A percentile compares a stretch with the other conserved stretches of the same genome.
phyloP scores from a whole-genome alignment of 305 asterid genomes.

The Stenogyne calaminthoides region DNA sequence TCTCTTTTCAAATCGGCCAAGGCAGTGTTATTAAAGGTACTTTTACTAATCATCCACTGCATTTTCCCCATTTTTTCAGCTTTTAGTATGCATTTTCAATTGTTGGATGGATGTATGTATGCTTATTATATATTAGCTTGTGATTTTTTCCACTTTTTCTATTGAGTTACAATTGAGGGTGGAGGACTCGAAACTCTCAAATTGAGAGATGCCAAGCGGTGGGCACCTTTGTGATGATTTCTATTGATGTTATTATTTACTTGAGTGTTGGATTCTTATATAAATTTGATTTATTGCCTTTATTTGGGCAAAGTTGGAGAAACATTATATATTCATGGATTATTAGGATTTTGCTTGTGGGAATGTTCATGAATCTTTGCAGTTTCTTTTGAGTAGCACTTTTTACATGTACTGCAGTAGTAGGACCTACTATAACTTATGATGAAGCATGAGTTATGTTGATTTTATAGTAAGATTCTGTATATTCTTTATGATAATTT shows the following conservation, averaged over 20 bases:
- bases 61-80: background rate
- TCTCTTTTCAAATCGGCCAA: slow-evolving; percentile 74
- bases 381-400: background rate
- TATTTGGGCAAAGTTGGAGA: background rate
- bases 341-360: background rate
- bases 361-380: background rate
- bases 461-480: background rate
- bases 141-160: background rate
- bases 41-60: background rate
- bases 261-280: background rate
- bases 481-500: background rate
- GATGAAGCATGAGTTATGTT: background rate
- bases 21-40: slow-evolving; percentile 46
- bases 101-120: background rate
- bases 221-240: background rate
- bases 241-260: background rate
- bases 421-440: slow-evolving; percentile 12
- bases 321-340: background rate
- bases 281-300: background rate
- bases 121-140: background rate
- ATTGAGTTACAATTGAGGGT: background rate
- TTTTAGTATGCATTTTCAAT: background rate
- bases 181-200: background rate
- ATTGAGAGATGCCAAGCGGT: background rate
- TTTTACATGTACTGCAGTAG: no score